Evolutionary conservation across 1,139 yeast genomes (phyloP).

Genomic region (Yamadazyma jaroonii): DNA sequence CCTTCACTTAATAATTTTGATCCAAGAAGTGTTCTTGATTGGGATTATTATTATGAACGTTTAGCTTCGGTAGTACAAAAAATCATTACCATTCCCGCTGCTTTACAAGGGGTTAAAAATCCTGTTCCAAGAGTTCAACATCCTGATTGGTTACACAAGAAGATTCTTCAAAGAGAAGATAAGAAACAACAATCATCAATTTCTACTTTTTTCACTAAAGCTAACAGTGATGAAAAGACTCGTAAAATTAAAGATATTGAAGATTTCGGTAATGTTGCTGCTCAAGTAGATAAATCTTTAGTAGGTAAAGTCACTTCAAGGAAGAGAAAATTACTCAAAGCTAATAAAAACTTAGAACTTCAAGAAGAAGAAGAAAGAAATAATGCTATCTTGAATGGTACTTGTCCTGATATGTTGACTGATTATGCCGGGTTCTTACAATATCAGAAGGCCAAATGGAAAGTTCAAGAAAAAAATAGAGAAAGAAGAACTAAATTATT

Average conservation of each 20-base stretch:
- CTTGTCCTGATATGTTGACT: slow-evolving; percentile 68
- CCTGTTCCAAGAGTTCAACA: slow-evolving; percentile 95
- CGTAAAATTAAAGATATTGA: slow-evolving; percentile 64
- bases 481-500: slow-evolving; percentile 72
- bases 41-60: slow-evolving; percentile 91
- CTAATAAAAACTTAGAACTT: slow-evolving; percentile 27
- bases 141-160: slow-evolving; percentile 87
- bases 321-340: slow-evolving; percentile 28
- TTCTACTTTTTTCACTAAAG: slow-evolving; percentile 49
- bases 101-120: slow-evolving; percentile 81
- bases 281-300: slow-evolving; percentile 27
- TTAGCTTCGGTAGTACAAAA: slow-evolving; percentile 92
- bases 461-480: slow-evolving; percentile 64
- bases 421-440: slow-evolving; percentile 76
- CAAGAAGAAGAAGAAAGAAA: slow-evolving; percentile 42
- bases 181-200: slow-evolving; percentile 70
- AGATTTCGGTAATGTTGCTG: slow-evolving; percentile 53
- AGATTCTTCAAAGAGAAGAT: slow-evolving; percentile 59
- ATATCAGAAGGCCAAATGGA: slow-evolving; percentile 88
- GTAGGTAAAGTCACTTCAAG: slow-evolving; percentile 52
- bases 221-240: slow-evolving; percentile 22
- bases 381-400: slow-evolving; percentile 46
- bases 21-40: slow-evolving; percentile 85
- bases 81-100: slow-evolving; percentile 96
- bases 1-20: slow-evolving; percentile 78